Conservation (phyloP, 2,329 filamentous ascomycete species). For the Aspergillus neotritici region DNA sequence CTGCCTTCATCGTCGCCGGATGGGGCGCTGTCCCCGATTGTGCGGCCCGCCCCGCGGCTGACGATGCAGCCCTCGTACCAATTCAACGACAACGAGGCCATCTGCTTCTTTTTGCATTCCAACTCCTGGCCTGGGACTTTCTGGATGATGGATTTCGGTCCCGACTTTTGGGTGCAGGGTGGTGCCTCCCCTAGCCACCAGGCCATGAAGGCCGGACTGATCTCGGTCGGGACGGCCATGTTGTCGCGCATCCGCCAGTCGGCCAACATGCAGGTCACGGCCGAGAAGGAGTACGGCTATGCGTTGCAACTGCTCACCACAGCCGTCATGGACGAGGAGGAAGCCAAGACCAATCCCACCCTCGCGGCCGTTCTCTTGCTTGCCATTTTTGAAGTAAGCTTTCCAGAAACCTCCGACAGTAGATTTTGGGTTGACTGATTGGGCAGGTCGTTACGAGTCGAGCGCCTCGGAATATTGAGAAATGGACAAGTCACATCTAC, state of each 20-base stretch:
- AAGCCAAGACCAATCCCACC: conserved; percentile 39
- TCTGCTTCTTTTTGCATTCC: conserved; percentile 33
- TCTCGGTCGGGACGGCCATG: conserved; percentile 55
- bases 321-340: conserved; percentile 27
- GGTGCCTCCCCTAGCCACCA: conserved; percentile 21
- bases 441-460: conserved; percentile 36
- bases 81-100: conserved; percentile 27
- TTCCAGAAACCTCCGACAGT: too few species aligned
- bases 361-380: conserved; percentile 54
- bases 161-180: conserved; percentile 16
- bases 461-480: conserved; percentile 43
- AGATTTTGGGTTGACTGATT: too few species aligned
- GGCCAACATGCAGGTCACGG: conserved; percentile 41
- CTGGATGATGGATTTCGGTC: conserved; percentile 21
- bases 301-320: conserved; percentile 45
- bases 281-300: conserved; percentile 50
- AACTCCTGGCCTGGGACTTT: conserved; percentile 27
- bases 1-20: conserved; percentile 13
- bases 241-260: conserved; percentile 51
- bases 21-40: conserved; percentile 9
- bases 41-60: conserved; percentile 9
- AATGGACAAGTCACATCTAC: conserved; percentile 54
- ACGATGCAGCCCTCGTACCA: conserved; percentile 22
- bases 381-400: conserved; percentile 55
- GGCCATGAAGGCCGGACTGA: conserved; percentile 45